Percentiles rank a stretch among this genome's conserved stretches.
Conservation (phyloP, 1,284 basidiomycete species). For the Ganoderma meredithae region DNA sequence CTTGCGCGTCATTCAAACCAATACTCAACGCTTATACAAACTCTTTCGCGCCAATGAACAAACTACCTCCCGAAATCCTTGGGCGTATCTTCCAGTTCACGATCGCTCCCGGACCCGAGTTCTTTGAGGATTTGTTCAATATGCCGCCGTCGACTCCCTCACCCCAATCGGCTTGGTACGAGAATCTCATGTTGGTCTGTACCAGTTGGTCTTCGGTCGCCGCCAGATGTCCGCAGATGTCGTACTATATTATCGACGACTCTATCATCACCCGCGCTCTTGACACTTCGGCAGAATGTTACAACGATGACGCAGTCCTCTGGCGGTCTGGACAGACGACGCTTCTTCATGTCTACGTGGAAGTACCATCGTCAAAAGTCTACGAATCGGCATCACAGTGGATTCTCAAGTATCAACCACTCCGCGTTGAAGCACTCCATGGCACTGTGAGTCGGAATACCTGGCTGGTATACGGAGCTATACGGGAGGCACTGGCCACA, state of each 20-base stretch:
- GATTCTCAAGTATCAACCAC: neutral
- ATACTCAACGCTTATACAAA: neutral
- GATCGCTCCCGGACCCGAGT: neutral
- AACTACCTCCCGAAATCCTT: slow-evolving; percentile 4
- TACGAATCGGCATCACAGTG: neutral
- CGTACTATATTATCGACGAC: slow-evolving; percentile 2
- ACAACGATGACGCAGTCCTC: neutral
- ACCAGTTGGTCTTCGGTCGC: neutral
- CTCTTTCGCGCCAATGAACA: neutral
- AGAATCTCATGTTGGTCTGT: neutral
- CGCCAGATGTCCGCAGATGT: neutral
- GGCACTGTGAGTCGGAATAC: neutral
- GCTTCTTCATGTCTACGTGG: neutral
- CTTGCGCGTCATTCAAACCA: neutral
- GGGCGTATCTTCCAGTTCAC: slow-evolving; percentile 3
- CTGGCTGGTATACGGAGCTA: neutral
- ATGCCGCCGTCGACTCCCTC: neutral
- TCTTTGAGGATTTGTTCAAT: neutral
- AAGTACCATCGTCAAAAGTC: neutral
- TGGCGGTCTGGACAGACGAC: neutral
- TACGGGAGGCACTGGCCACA: neutral
- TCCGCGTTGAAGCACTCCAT: neutral
- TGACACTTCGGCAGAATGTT: neutral
- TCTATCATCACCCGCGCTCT: too few relatives aligned
- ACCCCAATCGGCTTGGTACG: neutral